These are phyloP conservation scores for Fusarium sp. DNA, from an alignment of 2,329 filamentous ascomycete genomes.

Conservation along the genomic window DNA sequence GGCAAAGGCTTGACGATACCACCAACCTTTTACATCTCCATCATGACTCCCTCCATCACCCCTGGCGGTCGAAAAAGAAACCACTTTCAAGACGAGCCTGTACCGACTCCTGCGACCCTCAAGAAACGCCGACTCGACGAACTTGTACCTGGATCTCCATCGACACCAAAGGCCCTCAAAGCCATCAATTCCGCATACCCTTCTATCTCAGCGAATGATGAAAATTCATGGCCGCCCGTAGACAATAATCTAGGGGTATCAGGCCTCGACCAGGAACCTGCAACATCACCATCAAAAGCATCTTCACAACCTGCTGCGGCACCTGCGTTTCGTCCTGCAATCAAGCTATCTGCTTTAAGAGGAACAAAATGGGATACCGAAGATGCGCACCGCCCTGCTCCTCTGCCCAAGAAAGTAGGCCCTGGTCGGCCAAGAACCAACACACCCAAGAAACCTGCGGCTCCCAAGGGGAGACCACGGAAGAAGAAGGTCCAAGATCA, in stretches of 20 bases:
- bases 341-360: conserved; percentile 54
- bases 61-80: conserved; percentile 46
- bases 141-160: conserved; percentile 42
- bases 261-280: conserved; percentile 4
- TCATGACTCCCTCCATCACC: conserved; percentile 49
- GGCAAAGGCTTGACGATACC: conserved; percentile 16
- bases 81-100: conserved; percentile 42
- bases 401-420: conserved; percentile 44
- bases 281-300: conserved; percentile 24
- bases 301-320: conserved; percentile 29
- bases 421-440: conserved; percentile 37
- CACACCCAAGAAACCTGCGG: conserved; percentile 43
- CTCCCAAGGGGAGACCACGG: conserved; percentile 39
- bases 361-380: conserved; percentile 57
- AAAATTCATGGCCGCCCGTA: conserved; percentile 27
- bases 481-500: conserved; percentile 42
- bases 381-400: conserved; percentile 32
- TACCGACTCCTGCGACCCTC: conserved; percentile 47
- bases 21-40: background rate
- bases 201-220: conserved; percentile 45
- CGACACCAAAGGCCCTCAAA: conserved; percentile 51
- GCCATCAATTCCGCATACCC: conserved; percentile 53
- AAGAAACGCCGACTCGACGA: conserved; percentile 54
- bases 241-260: conserved; percentile 15
- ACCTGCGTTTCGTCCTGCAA: conserved; percentile 50